A percentile compares a stretch with the other conserved stretches of the same genome.
Conservation (phyloP, 805 yeast genomes). For the Saccharomycopsis fermentans region DNA sequence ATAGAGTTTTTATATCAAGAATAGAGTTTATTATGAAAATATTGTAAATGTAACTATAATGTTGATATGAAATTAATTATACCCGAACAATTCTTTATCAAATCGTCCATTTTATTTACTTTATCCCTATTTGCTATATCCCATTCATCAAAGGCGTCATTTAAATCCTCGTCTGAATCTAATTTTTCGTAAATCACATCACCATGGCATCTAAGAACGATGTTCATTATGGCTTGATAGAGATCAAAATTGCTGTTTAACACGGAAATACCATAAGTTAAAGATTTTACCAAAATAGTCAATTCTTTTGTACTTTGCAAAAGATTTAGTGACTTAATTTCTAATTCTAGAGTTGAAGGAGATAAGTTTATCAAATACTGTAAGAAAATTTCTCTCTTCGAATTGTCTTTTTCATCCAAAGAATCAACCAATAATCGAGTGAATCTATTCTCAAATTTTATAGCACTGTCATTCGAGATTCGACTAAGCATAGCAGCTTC, state of each 20-base stretch:
- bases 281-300: slow-evolving; percentile 52
- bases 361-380: slow-evolving; percentile 46
- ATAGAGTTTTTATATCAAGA: slow-evolving; percentile 17
- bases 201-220: slow-evolving; percentile 71
- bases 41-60: background rate
- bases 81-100: slow-evolving; percentile 74
- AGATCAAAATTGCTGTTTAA: slow-evolving; percentile 61
- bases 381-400: slow-evolving; percentile 43
- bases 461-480: slow-evolving; percentile 18
- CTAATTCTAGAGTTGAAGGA: slow-evolving; percentile 76
- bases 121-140: slow-evolving; percentile 30
- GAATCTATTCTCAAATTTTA: slow-evolving; percentile 63
- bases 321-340: slow-evolving; percentile 67
- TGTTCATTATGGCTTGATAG: slow-evolving; percentile 67
- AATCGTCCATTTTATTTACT: slow-evolving; percentile 46
- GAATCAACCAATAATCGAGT: slow-evolving; percentile 49
- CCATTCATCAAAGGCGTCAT: slow-evolving; percentile 42
- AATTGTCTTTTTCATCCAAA: background rate
- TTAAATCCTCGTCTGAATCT: slow-evolving; percentile 30
- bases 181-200: slow-evolving; percentile 49
- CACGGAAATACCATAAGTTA: slow-evolving; percentile 43
- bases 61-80: slow-evolving; percentile 32
- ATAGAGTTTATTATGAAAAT: background rate
- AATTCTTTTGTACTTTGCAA: slow-evolving; percentile 62
- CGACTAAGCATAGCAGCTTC: slow-evolving; percentile 20